Evolutionary conservation across 140 eudicot species (phyloP).

Genomic region (Ambrosia hybrid): DNA sequence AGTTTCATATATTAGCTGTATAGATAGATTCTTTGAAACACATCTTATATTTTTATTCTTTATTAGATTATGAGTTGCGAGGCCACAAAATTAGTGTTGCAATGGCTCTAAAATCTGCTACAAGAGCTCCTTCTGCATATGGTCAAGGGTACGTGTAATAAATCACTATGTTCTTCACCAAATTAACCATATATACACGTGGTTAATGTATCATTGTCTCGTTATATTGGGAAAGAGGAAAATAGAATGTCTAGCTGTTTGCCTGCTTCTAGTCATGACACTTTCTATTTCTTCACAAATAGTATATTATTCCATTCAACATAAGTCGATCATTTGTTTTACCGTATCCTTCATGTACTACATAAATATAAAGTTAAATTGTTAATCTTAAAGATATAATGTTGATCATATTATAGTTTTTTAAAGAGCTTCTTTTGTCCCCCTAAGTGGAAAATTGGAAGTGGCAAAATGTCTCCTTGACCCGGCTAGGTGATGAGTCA

Average conservation of each 20-base stretch:
- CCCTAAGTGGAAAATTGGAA: no score
- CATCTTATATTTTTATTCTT: slow-evolving; percentile 11
- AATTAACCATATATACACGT: neutral
- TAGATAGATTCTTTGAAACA: neutral
- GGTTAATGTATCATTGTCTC: neutral
- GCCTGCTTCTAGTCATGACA: neutral
- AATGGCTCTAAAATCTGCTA: slow-evolving; percentile 90
- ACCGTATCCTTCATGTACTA: no score
- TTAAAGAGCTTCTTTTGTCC: no score
- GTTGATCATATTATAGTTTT: no score
- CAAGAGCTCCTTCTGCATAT: slow-evolving; percentile 59
- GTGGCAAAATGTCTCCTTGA: no score
- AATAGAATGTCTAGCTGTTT: neutral
- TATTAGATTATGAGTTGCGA: slow-evolving; percentile 67
- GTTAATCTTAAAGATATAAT: no score
- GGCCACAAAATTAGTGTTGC: slow-evolving; percentile 68
- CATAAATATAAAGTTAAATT: no score
- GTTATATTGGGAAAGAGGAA: neutral
- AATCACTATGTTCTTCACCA: neutral
- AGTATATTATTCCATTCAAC: no score
- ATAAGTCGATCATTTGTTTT: no score
- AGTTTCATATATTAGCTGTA: no score
- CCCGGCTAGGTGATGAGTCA: no score
- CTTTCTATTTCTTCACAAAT: neutral
- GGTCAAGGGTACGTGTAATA: slow-evolving; percentile 53